phyloP scores from a whole-genome alignment of 2,329 filamentous ascomycete genomes.

The Didymella lethalis region DNA sequence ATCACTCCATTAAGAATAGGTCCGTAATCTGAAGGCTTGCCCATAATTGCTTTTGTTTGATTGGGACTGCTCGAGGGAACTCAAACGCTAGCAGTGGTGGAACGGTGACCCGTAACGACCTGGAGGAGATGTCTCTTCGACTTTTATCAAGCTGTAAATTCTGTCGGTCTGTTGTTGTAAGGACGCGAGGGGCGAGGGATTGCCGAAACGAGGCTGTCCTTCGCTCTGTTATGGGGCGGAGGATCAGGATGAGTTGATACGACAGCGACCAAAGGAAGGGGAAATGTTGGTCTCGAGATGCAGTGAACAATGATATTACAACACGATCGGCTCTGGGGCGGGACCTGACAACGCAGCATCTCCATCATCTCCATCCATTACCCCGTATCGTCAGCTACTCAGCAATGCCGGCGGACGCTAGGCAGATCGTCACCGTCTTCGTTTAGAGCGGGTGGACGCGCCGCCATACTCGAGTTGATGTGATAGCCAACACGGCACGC shows the following conservation, averaged over 20 bases:
- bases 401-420: conserved; percentile 7
- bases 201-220: background rate
- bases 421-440: conserved; percentile 17
- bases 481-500: background rate
- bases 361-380: background rate
- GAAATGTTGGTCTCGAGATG: background rate
- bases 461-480: conserved; percentile 8
- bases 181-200: background rate
- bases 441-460: conserved; percentile 15
- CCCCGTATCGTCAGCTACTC: conserved; percentile 3
- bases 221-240: background rate
- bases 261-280: background rate
- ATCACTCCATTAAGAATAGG: conserved; percentile 41
- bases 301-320: background rate
- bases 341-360: conserved; percentile 3
- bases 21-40: conserved; percentile 32
- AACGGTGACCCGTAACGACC: background rate
- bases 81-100: background rate
- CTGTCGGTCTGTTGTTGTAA: background rate
- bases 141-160: background rate
- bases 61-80: background rate
- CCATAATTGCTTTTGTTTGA: conserved; percentile 21
- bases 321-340: conserved; percentile 2
- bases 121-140: background rate
- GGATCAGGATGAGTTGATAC: background rate